Conservation (phyloP, 129 eudicot genomes). For the Erigeron canadensis region DNA sequence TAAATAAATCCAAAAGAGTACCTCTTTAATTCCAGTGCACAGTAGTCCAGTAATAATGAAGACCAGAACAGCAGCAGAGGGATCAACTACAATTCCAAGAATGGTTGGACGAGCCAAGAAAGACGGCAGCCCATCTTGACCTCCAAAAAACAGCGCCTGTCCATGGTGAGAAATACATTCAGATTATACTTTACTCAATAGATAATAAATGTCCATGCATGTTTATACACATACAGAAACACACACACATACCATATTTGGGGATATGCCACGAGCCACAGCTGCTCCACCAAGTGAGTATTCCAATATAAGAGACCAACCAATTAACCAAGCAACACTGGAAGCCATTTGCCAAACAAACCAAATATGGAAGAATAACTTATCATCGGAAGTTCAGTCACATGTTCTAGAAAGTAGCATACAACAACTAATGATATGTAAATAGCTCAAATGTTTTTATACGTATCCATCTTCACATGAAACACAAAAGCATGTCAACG, state of each 20-base stretch:
- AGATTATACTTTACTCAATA: neutral
- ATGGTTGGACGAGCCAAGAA: conserved; percentile 79
- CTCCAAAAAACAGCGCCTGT: conserved; percentile 92
- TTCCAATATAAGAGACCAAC: conserved; percentile 95
- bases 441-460: too few relatives aligned
- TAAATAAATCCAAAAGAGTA: conserved; percentile 14
- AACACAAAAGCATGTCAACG: too few relatives aligned
- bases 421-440: too few relatives aligned
- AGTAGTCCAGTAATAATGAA: conserved; percentile 73
- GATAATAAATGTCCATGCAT: neutral
- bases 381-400: neutral
- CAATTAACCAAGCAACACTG: conserved; percentile 97
- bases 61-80: conserved; percentile 90
- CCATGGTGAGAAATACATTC: neutral
- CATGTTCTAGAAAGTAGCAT: too few relatives aligned
- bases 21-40: conserved; percentile 96
- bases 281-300: conserved; percentile 98
- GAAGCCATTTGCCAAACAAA: conserved; percentile 15
- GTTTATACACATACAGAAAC: neutral
- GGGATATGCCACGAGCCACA: conserved; percentile 98
- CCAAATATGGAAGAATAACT: neutral
- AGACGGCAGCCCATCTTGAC: conserved; percentile 66
- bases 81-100: conserved; percentile 80
- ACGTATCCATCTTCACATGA: too few relatives aligned
- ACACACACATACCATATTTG: conserved; percentile 67